Percentiles rank a stretch among this genome's conserved stretches.
Evolutionary conservation across 257 asterid species (phyloP).

Genomic region (Ligustrum vulgare): DNA sequence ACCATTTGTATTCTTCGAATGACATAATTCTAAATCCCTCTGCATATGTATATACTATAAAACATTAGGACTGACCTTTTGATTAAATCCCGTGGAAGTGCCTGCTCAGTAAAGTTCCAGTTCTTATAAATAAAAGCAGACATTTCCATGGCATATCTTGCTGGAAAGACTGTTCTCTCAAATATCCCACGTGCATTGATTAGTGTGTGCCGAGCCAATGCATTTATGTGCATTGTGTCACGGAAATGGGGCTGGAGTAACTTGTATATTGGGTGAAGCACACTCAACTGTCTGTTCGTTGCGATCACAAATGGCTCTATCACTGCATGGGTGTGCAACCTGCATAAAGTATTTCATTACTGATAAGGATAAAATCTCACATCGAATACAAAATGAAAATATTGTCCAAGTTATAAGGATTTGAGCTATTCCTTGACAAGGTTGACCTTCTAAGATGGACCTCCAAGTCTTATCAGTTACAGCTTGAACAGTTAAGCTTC

Average conservation of each 20-base stretch:
- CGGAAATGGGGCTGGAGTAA: conserved; percentile 68
- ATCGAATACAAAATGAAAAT: no score
- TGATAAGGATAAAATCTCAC: no score
- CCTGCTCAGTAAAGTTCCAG: conserved; percentile 60
- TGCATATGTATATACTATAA: background rate
- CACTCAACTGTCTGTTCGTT: conserved; percentile 57
- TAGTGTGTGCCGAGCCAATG: conserved; percentile 53
- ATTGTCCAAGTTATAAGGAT: no score
- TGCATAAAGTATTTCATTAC: conserved; percentile 9
- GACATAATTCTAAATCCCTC: no score
- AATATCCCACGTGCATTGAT: conserved; percentile 59
- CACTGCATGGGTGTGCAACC: conserved; percentile 59
- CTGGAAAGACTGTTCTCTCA: conserved; percentile 55
- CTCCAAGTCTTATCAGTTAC: no score
- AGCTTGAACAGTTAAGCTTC: background rate
- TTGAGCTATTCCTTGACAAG: no score
- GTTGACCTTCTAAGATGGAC: no score
- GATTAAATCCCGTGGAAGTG: conserved; percentile 62
- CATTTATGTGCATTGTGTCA: conserved; percentile 69
- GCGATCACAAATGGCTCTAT: conserved; percentile 75
- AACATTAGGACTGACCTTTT: conserved; percentile 44
- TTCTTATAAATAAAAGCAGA: conserved; percentile 48
- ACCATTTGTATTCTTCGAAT: no score
- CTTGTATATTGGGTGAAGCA: conserved; percentile 62
- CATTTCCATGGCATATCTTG: conserved; percentile 54